phyloP scores from a whole-genome alignment of 106 monocot genomes.

The Dendrobium officinale region DNA sequence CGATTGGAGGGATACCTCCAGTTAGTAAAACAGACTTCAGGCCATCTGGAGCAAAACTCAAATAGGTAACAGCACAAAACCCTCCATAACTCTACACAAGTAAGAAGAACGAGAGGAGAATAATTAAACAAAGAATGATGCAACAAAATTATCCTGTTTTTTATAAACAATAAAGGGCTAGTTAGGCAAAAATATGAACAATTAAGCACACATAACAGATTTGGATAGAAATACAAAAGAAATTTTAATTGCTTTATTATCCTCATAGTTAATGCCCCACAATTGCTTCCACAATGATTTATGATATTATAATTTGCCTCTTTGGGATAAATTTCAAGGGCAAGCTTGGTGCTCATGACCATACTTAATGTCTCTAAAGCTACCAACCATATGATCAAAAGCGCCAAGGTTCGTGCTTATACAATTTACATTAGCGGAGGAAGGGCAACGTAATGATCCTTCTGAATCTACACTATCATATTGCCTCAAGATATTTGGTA shows the following conservation, averaged over 20 bases:
- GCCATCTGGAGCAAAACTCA: slow-evolving; percentile 96
- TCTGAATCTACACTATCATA: too few relatives aligned
- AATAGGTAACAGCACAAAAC: slow-evolving; percentile 94
- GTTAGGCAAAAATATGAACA: not conserved
- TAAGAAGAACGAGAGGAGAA: slow-evolving; percentile 8
- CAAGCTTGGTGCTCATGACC: too few relatives aligned
- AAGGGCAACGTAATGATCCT: too few relatives aligned
- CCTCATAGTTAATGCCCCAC: not conserved
- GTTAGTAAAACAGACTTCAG: slow-evolving; percentile 78
- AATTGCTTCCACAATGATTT: not conserved
- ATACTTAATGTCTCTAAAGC: too few relatives aligned
- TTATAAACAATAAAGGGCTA: not conserved
- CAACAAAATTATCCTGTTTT: not conserved
- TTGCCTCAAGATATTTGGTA: too few relatives aligned
- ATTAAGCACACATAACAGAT: not conserved
- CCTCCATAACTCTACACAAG: slow-evolving; percentile 85
- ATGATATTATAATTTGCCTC: not conserved
- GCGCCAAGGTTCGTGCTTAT: too few relatives aligned
- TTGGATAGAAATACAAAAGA: not conserved
- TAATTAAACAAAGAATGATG: not conserved
- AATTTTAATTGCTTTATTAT: not conserved
- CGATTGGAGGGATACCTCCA: slow-evolving; percentile 91
- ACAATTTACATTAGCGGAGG: too few relatives aligned
- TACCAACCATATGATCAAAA: too few relatives aligned
- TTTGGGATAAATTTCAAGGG: not conserved